Evolutionary conservation across 139 green algal genomes (phyloP).

Genomic region (Astrephomene gubernaculifera): DNA sequence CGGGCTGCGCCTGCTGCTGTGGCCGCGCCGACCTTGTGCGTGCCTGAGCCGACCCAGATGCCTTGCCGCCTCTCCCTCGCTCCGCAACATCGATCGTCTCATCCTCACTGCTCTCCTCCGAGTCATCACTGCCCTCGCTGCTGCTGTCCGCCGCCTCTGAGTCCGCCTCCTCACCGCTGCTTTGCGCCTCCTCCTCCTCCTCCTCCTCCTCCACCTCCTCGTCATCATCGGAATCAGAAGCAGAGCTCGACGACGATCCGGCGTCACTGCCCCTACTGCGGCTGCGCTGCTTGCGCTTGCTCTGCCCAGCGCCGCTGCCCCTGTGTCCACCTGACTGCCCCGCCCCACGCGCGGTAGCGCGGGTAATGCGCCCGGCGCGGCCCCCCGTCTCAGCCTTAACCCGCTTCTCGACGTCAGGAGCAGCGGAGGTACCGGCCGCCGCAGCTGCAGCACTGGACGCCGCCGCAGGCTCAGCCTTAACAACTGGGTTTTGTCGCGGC

Average conservation of each 20-base stretch:
- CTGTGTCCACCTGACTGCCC: background rate
- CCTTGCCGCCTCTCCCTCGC: background rate
- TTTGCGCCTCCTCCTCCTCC: background rate
- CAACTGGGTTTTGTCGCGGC: background rate
- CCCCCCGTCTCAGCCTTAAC: background rate
- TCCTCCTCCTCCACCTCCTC: background rate
- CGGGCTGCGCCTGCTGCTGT: background rate
- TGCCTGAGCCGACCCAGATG: background rate
- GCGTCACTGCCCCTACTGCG: background rate
- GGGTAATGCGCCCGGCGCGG: background rate
- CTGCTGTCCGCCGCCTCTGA: background rate
- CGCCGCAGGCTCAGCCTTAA: constrained; percentile 3
- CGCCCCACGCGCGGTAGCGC: background rate
- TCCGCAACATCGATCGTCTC: background rate
- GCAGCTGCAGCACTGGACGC: background rate
- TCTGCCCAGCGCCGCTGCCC: background rate
- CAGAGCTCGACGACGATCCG: background rate
- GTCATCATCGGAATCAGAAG: background rate
- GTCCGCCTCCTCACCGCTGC: constrained; percentile 16
- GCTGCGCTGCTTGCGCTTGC: background rate
- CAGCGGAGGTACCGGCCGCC: background rate
- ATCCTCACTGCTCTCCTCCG: background rate
- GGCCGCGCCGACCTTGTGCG: background rate
- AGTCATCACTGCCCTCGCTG: background rate
- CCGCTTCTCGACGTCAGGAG: background rate